Conservation (phyloP, 2,329 filamentous ascomycete species). For the Pseudonectria buxi region DNA sequence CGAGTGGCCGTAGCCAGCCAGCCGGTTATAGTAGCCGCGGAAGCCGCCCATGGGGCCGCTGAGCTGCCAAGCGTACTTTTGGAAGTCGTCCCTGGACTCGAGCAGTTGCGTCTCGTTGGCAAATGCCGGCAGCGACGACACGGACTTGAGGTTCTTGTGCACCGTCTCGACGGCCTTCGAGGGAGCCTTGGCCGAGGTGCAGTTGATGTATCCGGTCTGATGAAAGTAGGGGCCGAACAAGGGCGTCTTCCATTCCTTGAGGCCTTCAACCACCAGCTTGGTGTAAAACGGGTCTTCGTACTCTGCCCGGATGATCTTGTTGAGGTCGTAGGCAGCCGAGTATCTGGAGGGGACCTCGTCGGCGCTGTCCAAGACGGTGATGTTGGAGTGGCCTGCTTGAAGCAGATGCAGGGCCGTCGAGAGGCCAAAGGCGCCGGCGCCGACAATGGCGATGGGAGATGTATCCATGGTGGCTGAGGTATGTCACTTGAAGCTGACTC, state of each 20-base stretch:
- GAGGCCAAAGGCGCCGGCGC: conserved; percentile 44
- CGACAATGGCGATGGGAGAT: conserved; percentile 33
- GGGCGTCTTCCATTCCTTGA: conserved; percentile 45
- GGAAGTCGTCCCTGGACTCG: conserved; percentile 25
- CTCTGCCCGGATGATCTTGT: conserved; percentile 55
- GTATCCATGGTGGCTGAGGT: no score
- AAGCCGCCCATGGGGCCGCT: conserved; percentile 41
- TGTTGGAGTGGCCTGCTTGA: conserved; percentile 36
- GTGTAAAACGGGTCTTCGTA: conserved; percentile 53
- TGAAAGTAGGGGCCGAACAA: conserved; percentile 47
- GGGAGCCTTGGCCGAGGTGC: conserved; percentile 40
- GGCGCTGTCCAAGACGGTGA: conserved; percentile 41
- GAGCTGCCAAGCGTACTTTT: conserved; percentile 39
- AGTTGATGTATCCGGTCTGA: conserved; percentile 36
- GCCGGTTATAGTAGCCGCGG: conserved; percentile 52
- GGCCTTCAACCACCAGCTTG: conserved; percentile 47
- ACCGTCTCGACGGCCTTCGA: conserved; percentile 42
- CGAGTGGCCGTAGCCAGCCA: conserved; percentile 52
- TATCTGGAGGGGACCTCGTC: conserved; percentile 33
- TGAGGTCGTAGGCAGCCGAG: conserved; percentile 53
- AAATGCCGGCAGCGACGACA: no score
- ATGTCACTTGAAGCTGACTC: no score
- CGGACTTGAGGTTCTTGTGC: conserved; percentile 30
- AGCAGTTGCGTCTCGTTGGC: conserved; percentile 35
- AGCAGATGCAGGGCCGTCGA: conserved; percentile 42